phyloP scores from a whole-genome alignment of 371 early-diverging fungal genomes.

The Dichotomocladium elegans region DNA sequence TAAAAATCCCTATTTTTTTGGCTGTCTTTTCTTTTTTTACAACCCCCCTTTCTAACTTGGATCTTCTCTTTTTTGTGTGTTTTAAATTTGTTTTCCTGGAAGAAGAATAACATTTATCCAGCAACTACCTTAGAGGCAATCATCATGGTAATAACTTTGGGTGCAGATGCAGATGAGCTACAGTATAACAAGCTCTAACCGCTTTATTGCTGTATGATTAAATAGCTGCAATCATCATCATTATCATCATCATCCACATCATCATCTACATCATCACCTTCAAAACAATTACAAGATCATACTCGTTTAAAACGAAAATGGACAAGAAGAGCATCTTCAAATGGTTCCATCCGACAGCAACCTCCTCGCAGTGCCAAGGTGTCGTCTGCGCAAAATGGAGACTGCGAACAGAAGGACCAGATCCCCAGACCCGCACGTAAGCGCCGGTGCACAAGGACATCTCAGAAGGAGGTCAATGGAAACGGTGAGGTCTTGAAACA shows the following conservation, averaged over 20 bases:
- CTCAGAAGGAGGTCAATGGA: too few relatives aligned
- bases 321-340: background rate
- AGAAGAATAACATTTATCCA: too few relatives aligned
- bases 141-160: too few relatives aligned
- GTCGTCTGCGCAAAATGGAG: too few relatives aligned
- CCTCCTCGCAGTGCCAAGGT: background rate
- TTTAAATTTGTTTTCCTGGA: background rate
- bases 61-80: background rate
- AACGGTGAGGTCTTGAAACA: too few relatives aligned
- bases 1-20: background rate
- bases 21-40: conserved; percentile 2
- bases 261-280: background rate
- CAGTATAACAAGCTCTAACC: too few relatives aligned
- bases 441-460: background rate
- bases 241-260: background rate
- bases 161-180: too few relatives aligned
- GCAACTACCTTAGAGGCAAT: too few relatives aligned
- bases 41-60: background rate
- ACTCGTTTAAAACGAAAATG: background rate
- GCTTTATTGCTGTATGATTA: too few relatives aligned
- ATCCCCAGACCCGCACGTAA: background rate
- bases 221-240: background rate
- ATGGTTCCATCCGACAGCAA: background rate
- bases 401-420: too few relatives aligned
- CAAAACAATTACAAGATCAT: background rate